These are phyloP conservation scores for Camellia granthamiana DNA, from an alignment of 148 eudicot species.

Conservation along the genomic window DNA sequence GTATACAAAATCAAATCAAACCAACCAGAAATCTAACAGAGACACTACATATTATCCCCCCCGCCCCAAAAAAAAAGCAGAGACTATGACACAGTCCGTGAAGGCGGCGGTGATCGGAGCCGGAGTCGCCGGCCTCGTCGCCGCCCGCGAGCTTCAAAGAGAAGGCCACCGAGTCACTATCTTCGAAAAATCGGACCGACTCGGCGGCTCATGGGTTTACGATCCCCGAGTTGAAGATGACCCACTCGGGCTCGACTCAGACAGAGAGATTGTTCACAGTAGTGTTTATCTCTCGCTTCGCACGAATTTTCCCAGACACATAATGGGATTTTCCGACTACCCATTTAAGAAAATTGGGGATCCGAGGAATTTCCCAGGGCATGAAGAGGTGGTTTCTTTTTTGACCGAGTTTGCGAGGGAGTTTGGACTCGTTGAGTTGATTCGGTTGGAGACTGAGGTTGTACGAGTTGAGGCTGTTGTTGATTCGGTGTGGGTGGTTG, in stretches of 20 bases:
- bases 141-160: constrained; percentile 38
- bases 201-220: constrained; percentile 44
- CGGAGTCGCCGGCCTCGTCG: constrained; percentile 27
- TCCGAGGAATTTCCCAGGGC: constrained; percentile 33
- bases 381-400: constrained; percentile 39
- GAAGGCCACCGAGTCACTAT: constrained; percentile 34
- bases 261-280: constrained; percentile 24
- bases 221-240: constrained; percentile 38
- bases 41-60: no score
- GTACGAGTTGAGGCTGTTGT: constrained; percentile 26
- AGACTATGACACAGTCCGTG: constrained; percentile 21
- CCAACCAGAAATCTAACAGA: no score
- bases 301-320: constrained; percentile 31
- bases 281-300: constrained; percentile 38
- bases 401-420: constrained; percentile 28
- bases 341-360: constrained; percentile 26
- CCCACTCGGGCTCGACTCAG: constrained; percentile 23
- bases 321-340: constrained; percentile 43
- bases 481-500: constrained; percentile 15
- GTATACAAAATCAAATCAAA: no score
- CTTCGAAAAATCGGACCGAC: constrained; percentile 26
- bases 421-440: constrained; percentile 23
- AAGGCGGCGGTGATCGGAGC: constrained; percentile 49
- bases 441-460: constrained; percentile 33
- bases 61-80: no score